Base-by-base conservation (phyloP, 352 stramenopile species). In the Hyaloperonospora brassicae region DNA sequence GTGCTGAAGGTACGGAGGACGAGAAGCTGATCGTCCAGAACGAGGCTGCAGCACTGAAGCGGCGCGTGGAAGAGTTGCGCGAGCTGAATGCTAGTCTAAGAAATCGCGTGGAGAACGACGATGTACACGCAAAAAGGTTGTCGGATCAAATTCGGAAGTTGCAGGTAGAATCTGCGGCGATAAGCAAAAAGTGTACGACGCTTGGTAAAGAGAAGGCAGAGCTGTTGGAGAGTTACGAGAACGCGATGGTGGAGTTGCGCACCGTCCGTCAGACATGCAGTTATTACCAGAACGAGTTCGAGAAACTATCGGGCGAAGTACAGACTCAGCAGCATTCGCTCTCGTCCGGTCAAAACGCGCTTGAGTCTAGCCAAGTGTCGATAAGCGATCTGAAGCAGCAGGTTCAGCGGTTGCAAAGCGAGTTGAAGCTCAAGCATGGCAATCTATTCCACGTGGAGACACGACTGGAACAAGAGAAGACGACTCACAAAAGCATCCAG, bases 231-330 rank as follows among this genome's bases (percentile, higher is more conserved):
- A 84, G 67, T 25, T 89, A 86, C 42, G 75, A 87, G 5, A 78
- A 38, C 31, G 61, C 58, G 0, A 66, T 77, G 24, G 36, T 68
- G 22, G 79, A 89, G 41, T 64, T 89, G 12, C 70, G 75, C 2
- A 86, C 72, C 34, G 72, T 68, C 7, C 75, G 77, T 1, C 76
- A 89, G 52, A 70, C 72, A 9, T 76, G 55, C 41, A 71, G 74
- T 25, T 71, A 90, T 55, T 87, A 89, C 40, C 78, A 90, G 43
- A 82, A 64, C 39, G 76, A 90, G 51, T 88, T 82, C 38, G 80
- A 90, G 47, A 85, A 86, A 46, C 43, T 90, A 8, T 71, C 79
- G 8, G 76, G 76, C 31, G 80, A 90, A 35, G 42, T 84, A 0
- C 72, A 77, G 25, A 60, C 56, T 14, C 76, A 87, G 22, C 74